Base-by-base conservation (phyloP, 1,139 yeast genomes). In the Candida tetrigidarum region DNA sequence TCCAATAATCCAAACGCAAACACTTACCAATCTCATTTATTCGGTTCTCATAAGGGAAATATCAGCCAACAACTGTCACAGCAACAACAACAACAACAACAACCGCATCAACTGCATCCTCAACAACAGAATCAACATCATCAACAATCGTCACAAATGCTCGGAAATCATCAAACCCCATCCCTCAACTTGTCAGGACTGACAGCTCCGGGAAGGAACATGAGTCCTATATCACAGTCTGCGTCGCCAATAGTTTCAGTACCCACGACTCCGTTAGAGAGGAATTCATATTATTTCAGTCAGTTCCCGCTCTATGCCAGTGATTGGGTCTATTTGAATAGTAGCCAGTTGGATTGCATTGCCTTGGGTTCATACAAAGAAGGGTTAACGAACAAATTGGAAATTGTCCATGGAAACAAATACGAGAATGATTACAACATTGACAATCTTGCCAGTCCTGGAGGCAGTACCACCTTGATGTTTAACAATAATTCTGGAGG, bases 341-440 rank as follows among this genome's bases (percentile, higher is more conserved):
- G 66, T 16, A 64, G 65, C 4, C 71, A 71, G 12, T 55, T 62
- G 16, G 85, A 84, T 15, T 68, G 78, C 45, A 64, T 88, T 9
- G 95, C 90, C 0, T 62, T 86, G 23, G 76, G 85, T 12, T 77
- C 95, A 0, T 86, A 81, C 60, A 76, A 86, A 45, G 96, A 89
- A 61, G 93, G 88, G 39, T 67, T 79, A 20, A 66, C 70, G 41
- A 88, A 87, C 62, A 76, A 74, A 53, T 59, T 84, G 23, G 78
- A 76, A 51, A 63, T 80, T 5, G 57, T 78, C 5, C 76, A 71
- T 47, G 84, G 83, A 0, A 47, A 61, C 2, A 49, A 66, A 44
- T 62, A 66, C 54, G 67, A 65, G 22, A 53, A 56, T 44, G 71
- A 62, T 16, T 46, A 50, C 22, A 43, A 48, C 18, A 34, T 16